Conservation (phyloP, 352 stramenopile species). For the Blastocystis sp. region DNA sequence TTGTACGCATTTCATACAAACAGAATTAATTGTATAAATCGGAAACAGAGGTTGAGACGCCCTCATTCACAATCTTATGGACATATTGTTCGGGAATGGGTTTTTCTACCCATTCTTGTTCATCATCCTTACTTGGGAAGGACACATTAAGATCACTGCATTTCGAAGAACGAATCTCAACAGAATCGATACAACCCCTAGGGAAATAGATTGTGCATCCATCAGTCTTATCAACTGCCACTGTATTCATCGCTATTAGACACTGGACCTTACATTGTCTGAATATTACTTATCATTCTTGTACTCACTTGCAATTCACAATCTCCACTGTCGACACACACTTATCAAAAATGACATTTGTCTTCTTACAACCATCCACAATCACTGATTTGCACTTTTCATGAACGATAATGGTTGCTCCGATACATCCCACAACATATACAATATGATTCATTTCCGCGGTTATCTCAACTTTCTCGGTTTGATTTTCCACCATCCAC, state of each 20-base stretch:
- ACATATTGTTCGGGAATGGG: conserved; percentile 93
- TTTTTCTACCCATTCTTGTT: conserved; percentile 83
- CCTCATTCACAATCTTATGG: conserved; percentile 80
- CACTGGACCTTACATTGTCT: conserved; percentile 77
- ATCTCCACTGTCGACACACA: conserved; percentile 89
- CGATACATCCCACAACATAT: conserved; percentile 88
- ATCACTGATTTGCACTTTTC: conserved; percentile 94
- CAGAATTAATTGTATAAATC: conserved; percentile 78
- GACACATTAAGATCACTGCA: conserved; percentile 90
- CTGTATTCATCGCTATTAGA: conserved; percentile 81
- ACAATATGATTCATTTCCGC: conserved; percentile 67
- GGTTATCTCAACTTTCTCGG: conserved; percentile 67
- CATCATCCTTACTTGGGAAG: conserved; percentile 76
- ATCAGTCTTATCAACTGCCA: conserved; percentile 97
- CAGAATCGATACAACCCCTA: conserved; percentile 66
- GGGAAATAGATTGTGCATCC: conserved; percentile 70
- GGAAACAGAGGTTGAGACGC: conserved; percentile 82
- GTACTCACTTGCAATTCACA: conserved; percentile 91
- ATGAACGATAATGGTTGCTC: conserved; percentile 84
- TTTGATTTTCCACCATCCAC: conserved; percentile 92
- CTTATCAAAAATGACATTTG: conserved; percentile 87
- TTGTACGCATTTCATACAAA: too few species aligned
- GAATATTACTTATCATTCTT: neutral
- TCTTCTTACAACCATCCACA: conserved; percentile 87
- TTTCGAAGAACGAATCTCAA: conserved; percentile 85